These are phyloP conservation scores for Neoboletus subvelutipes DNA, from an alignment of 768 basidiomycete species.

Conservation along the genomic window DNA sequence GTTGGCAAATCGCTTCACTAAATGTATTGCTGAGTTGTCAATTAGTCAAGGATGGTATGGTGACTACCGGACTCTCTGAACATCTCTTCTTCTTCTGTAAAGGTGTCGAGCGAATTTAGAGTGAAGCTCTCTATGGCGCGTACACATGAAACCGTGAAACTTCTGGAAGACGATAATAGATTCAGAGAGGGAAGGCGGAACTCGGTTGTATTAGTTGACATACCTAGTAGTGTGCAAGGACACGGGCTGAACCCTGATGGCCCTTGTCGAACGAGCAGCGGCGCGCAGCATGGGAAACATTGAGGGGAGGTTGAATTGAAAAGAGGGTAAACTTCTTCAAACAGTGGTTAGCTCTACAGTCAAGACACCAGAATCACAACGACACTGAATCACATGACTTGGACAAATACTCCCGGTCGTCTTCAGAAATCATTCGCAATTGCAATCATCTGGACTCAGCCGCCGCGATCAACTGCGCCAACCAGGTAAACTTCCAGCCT, in stretches of 20 bases:
- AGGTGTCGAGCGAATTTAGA: slow-evolving; percentile 69
- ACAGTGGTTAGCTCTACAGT: neutral
- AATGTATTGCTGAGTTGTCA: slow-evolving; percentile 8
- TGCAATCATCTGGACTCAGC: neutral
- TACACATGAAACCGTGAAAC: slow-evolving; percentile 26
- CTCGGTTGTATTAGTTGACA: neutral
- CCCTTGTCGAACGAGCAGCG: slow-evolving; percentile 16
- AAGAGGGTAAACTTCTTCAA: neutral
- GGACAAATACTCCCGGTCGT: neutral
- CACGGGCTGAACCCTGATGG: neutral
- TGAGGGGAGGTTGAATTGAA: neutral
- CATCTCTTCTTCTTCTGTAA: slow-evolving; percentile 95
- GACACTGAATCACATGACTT: slow-evolving; percentile 30
- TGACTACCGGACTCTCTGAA: slow-evolving; percentile 82
- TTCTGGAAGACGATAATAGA: slow-evolving; percentile 9
- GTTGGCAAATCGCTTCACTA: slow-evolving; percentile 84
- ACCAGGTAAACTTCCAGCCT: neutral
- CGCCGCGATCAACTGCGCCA: neutral
- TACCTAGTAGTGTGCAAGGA: slow-evolving; percentile 17
- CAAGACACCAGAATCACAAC: no score
- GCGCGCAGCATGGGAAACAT: slow-evolving; percentile 27
- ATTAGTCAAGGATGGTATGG: neutral
- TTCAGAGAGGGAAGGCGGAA: neutral
- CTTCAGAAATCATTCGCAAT: neutral
- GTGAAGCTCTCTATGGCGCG: slow-evolving; percentile 29